These are phyloP conservation scores for Amauroascus niger DNA, from an alignment of 2,329 filamentous ascomycete species.

Conservation along the genomic window DNA sequence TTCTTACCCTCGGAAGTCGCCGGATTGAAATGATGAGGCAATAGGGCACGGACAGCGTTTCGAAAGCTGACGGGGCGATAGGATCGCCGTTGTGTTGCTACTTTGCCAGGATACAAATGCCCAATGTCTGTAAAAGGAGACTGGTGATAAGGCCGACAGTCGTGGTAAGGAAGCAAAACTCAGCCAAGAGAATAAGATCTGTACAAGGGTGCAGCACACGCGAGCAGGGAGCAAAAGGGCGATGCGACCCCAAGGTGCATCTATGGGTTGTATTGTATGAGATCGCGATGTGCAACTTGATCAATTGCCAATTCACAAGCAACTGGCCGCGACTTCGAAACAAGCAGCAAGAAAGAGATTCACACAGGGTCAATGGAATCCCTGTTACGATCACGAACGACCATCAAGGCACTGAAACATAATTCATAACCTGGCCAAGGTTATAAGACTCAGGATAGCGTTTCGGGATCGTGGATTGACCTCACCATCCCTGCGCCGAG, in stretches of 20 bases:
- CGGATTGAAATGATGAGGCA: neutral
- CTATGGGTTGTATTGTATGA: neutral
- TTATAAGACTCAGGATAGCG: neutral
- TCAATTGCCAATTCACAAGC: too few species aligned
- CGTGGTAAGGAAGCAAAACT: too few species aligned
- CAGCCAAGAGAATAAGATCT: too few species aligned
- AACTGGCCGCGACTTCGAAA: too few species aligned
- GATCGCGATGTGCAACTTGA: neutral
- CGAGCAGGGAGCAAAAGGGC: too few species aligned
- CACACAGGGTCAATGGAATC: neutral
- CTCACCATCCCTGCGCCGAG: constrained; percentile 1
- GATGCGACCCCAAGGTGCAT: constrained; percentile 1
- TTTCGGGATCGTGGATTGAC: neutral
- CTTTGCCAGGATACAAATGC: constrained; percentile 1
- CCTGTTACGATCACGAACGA: neutral
- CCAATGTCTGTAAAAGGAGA: too few species aligned
- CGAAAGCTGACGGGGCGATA: constrained; percentile 1
- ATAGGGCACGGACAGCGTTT: neutral
- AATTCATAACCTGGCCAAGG: neutral
- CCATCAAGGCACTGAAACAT: too few species aligned
- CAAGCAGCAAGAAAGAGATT: too few species aligned
- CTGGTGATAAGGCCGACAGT: too few species aligned
- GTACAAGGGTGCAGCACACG: too few species aligned
- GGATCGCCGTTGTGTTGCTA: neutral
- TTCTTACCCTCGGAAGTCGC: neutral